phyloP scores from a whole-genome alignment of 192 early-diverging fungal genomes.

The Funneliformis geosporum region DNA sequence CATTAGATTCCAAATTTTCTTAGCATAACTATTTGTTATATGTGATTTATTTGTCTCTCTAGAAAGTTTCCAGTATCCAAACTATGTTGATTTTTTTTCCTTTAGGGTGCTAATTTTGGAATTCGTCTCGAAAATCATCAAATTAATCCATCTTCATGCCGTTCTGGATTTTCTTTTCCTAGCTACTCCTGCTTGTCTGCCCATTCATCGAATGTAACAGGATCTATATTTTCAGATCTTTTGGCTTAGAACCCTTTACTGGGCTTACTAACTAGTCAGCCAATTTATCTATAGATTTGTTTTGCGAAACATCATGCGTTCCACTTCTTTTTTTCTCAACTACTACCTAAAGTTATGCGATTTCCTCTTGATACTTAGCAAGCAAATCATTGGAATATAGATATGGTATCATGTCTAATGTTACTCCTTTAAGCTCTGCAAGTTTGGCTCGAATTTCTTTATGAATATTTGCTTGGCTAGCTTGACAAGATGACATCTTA shows the following conservation, averaged over 20 bases:
- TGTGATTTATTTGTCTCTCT: background rate
- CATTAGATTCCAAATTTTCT: background rate
- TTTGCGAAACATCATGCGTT: background rate
- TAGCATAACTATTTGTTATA: background rate
- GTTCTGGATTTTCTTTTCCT: no score
- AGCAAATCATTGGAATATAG: background rate
- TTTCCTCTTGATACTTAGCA: conserved; percentile 4
- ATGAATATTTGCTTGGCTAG: conserved; percentile 17
- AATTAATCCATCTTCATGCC: no score
- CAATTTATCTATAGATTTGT: background rate
- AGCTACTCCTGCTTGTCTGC: background rate
- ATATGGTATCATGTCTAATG: conserved; percentile 1
- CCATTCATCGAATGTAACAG: background rate
- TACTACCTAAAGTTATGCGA: background rate
- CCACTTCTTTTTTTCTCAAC: background rate
- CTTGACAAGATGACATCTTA: conserved; percentile 15
- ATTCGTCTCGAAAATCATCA: background rate
- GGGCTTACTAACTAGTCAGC: background rate
- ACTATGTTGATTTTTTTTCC: background rate
- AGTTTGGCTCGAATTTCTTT: conserved; percentile 13
- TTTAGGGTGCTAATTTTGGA: background rate
- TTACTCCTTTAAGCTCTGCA: conserved; percentile 14
- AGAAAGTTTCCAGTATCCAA: background rate
- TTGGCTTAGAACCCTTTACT: background rate
- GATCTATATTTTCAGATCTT: background rate